phyloP scores from a whole-genome alignment of 176 grass and related monocot species.

The Rhynchospora pubera region DNA sequence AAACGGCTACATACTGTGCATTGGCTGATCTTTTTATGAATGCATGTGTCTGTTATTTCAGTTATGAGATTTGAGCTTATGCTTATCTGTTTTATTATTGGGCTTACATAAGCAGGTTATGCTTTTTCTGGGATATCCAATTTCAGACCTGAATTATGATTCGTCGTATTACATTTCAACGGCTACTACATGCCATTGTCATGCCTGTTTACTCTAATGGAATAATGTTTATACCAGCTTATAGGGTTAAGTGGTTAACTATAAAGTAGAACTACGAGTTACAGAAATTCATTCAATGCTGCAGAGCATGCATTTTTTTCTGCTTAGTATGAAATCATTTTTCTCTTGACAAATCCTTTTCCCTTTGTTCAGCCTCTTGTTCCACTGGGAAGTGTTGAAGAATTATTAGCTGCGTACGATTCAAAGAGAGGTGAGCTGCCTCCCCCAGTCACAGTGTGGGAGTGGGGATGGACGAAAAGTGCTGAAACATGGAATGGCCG shows the following conservation, averaged over 20 bases:
- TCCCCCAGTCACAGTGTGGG: slow-evolving; percentile 78
- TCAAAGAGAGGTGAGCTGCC: slow-evolving; percentile 73
- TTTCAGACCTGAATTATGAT: not conserved
- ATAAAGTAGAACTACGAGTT: not conserved
- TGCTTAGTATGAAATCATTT: not conserved
- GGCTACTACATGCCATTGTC: not conserved
- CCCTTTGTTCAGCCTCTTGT: slow-evolving; percentile 69
- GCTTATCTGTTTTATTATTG: not conserved
- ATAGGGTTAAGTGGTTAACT: not conserved
- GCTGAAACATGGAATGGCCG: slow-evolving; percentile 97
- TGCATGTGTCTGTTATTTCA: not conserved
- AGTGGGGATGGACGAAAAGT: slow-evolving; percentile 98
- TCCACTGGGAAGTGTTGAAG: slow-evolving; percentile 90
- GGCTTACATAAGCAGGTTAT: not conserved
- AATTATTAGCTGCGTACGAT: slow-evolving; percentile 83
- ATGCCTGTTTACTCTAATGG: not conserved
- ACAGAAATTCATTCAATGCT: not conserved
- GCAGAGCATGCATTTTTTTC: not conserved
- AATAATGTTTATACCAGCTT: not conserved
- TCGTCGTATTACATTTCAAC: not conserved
- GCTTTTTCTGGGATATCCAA: not conserved
- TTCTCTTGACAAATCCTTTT: not conserved
- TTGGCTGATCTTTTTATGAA: not conserved
- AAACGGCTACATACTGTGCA: not conserved
- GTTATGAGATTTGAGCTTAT: not conserved